These are phyloP conservation scores for Jimgerdemannia flammicorona DNA, from an alignment of 192 early-diverging fungal species.

Conservation along the genomic window DNA sequence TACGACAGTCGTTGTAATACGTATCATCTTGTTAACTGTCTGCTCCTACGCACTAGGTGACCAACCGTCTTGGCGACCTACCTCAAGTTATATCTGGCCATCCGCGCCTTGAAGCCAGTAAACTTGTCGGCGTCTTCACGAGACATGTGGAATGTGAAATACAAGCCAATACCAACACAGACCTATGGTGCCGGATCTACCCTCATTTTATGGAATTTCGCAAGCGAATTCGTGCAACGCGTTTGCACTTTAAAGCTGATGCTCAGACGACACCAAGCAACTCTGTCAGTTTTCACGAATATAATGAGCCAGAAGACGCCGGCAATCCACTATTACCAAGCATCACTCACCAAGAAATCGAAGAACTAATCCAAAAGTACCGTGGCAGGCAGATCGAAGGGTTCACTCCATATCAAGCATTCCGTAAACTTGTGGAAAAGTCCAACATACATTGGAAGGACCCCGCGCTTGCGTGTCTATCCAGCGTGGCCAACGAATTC, in stretches of 20 bases:
- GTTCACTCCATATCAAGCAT: background rate
- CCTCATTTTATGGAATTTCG: background rate
- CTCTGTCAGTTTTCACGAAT: too few species aligned
- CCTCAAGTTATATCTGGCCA: too few species aligned
- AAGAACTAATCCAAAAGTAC: background rate
- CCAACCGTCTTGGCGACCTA: too few species aligned
- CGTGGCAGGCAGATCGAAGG: background rate
- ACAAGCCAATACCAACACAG: background rate
- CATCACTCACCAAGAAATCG: background rate
- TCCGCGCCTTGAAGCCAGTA: background rate
- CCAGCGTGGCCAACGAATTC: background rate
- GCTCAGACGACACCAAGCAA: too few species aligned
- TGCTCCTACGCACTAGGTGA: too few species aligned
- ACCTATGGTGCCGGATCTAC: background rate
- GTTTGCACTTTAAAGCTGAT: too few species aligned
- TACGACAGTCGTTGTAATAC: too few species aligned
- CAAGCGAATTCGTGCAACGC: background rate
- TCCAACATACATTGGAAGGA: background rate
- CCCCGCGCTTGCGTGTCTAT: background rate
- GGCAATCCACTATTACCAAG: background rate
- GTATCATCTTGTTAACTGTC: too few species aligned
- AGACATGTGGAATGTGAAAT: background rate
- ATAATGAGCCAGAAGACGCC: too few species aligned
- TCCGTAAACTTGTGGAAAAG: background rate
- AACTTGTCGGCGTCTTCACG: background rate